Percentiles rank a stretch among this genome's conserved stretches.
Conservation (phyloP, 2,329 filamentous ascomycete species). For the Arthrinium phaeospermum region DNA sequence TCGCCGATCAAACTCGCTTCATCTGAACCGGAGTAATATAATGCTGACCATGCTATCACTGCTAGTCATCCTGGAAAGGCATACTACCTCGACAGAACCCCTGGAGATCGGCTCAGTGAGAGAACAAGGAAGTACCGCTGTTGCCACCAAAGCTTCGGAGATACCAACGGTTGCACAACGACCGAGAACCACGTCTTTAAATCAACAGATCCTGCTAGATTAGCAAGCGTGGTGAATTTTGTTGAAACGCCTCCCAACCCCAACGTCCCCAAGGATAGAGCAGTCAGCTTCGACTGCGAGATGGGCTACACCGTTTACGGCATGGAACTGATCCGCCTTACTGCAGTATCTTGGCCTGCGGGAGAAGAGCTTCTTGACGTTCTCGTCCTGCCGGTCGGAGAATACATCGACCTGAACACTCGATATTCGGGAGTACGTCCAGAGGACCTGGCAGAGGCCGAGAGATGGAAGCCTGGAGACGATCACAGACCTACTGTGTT, state of each 20-base stretch:
- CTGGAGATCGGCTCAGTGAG: constrained; percentile 61
- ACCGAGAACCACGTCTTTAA: constrained; percentile 86
- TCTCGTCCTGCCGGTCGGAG: constrained; percentile 81
- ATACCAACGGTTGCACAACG: constrained; percentile 75
- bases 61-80: constrained; percentile 72
- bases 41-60: background rate
- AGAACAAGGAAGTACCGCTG: constrained; percentile 72
- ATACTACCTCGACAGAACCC: constrained; percentile 62
- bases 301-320: constrained; percentile 95
- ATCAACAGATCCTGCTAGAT: constrained; percentile 72
- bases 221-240: constrained; percentile 83
- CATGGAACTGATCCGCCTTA: constrained; percentile 87
- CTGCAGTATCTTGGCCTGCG: constrained; percentile 84
- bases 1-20: no score
- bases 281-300: constrained; percentile 92
- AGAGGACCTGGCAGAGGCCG: constrained; percentile 75
- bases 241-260: constrained; percentile 74
- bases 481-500: constrained; percentile 35
- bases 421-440: constrained; percentile 86
- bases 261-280: constrained; percentile 56
- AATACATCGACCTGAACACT: constrained; percentile 89
- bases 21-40: no score
- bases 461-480: constrained; percentile 53
- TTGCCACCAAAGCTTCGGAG: constrained; percentile 77
- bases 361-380: constrained; percentile 80